Evolutionary conservation across 2,329 filamentous ascomycete species (phyloP).

Genomic region (Alternaria infectoria): DNA sequence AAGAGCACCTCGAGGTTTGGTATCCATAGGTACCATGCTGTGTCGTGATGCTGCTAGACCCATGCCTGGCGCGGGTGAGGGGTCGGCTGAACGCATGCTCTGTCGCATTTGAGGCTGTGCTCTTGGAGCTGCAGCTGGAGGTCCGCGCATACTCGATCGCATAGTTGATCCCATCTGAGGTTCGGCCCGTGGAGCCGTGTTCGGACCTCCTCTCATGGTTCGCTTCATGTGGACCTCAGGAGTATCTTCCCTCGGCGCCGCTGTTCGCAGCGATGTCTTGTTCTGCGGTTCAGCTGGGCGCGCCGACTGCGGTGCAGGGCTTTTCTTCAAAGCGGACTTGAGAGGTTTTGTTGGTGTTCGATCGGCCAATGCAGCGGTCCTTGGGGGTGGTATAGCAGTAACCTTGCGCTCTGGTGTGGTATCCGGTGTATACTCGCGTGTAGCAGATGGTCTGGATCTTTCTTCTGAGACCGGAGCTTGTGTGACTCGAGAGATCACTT

Average conservation of each 20-base stretch:
- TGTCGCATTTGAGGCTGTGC: slow-evolving; percentile 51
- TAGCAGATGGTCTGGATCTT: background rate
- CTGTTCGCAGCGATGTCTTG: slow-evolving; percentile 12
- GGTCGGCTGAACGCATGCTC: slow-evolving; percentile 53
- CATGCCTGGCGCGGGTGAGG: slow-evolving; percentile 33
- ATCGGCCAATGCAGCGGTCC: slow-evolving; percentile 12
- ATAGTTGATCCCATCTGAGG: slow-evolving; percentile 30
- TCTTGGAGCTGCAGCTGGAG: slow-evolving; percentile 4
- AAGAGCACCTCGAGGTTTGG: slow-evolving; percentile 43
- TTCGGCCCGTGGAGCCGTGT: slow-evolving; percentile 14
- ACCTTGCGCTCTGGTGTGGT: slow-evolving; percentile 4
- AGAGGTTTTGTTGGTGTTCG: slow-evolving; percentile 40
- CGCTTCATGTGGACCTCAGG: slow-evolving; percentile 42
- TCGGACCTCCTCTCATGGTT: slow-evolving; percentile 37
- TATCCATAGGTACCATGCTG: slow-evolving; percentile 32
- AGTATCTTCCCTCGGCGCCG: slow-evolving; percentile 7
- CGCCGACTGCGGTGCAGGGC: slow-evolving; percentile 26
- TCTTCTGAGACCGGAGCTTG: slow-evolving; percentile 19
- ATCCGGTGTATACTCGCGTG: slow-evolving; percentile 3
- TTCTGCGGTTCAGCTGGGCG: slow-evolving; percentile 17
- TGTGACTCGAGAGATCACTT: slow-evolving; percentile 11
- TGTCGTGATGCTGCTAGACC: slow-evolving; percentile 46
- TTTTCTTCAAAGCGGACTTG: slow-evolving; percentile 52
- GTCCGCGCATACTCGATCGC: slow-evolving; percentile 49
- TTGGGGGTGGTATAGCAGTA: slow-evolving; percentile 7